Evolutionary conservation across 2,329 filamentous ascomycete genomes (phyloP).

Genomic region (Nemania bipapillata): DNA sequence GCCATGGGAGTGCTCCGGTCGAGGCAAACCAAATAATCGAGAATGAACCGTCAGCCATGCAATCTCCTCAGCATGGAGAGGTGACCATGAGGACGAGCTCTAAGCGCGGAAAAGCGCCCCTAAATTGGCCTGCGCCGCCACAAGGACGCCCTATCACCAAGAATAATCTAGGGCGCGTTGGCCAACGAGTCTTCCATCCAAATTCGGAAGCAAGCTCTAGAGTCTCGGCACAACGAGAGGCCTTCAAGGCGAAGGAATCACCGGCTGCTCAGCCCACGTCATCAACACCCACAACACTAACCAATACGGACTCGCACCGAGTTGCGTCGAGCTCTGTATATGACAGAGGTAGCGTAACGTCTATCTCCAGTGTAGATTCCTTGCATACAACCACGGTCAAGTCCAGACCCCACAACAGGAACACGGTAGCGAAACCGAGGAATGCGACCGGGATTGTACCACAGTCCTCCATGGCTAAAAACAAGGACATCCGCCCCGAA

Average conservation of each 20-base stretch:
- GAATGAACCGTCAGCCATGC: no score
- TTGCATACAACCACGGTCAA: not conserved
- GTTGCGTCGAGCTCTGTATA: not conserved
- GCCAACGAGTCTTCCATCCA: conserved; percentile 30
- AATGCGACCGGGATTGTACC: not conserved
- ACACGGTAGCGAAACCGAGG: not conserved
- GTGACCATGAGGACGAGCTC: no score
- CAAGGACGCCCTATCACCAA: not conserved
- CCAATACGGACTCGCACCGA: not conserved
- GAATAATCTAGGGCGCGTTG: conserved; percentile 10
- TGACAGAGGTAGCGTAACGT: not conserved
- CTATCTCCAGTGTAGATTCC: not conserved
- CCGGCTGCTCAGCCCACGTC: conserved; percentile 31
- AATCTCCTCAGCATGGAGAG: no score
- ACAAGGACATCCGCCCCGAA: not conserved
- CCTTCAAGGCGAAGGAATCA: conserved; percentile 29
- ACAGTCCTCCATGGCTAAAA: not conserved
- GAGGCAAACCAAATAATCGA: no score
- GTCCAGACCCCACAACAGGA: not conserved
- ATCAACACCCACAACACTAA: not conserved
- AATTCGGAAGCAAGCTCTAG: conserved; percentile 38
- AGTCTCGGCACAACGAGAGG: conserved; percentile 29
- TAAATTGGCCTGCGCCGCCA: conserved; percentile 38
- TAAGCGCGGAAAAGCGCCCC: not conserved
- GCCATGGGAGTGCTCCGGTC: no score